Evolutionary conservation across 768 basidiomycete species (phyloP).

Genomic region (Lepiota brunneoincarnata): DNA sequence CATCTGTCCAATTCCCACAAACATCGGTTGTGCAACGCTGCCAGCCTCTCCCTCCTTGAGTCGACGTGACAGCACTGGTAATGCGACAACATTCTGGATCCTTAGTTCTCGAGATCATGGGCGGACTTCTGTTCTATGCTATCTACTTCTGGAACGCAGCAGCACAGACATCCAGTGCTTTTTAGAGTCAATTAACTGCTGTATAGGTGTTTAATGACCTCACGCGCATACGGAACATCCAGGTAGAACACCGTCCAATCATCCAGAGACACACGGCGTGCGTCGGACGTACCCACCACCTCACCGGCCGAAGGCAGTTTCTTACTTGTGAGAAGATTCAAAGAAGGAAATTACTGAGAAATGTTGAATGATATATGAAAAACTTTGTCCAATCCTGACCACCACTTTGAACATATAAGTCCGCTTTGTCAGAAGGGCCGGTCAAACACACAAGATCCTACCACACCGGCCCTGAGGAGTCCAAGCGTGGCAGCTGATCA

Average conservation of each 20-base stretch:
- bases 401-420: background rate
- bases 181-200: conserved; percentile 4
- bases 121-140: background rate
- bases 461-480: background rate
- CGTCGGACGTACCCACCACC: background rate
- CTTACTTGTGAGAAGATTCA: background rate
- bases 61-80: background rate
- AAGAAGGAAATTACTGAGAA: conserved; percentile 8
- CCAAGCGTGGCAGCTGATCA: conserved; percentile 1
- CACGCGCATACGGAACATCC: background rate
- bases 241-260: background rate
- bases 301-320: conserved; percentile 5
- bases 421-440: background rate
- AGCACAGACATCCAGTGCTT: background rate
- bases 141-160: background rate
- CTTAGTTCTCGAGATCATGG: background rate
- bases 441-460: conserved; percentile 4
- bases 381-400: background rate
- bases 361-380: conserved; percentile 1
- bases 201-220: conserved; percentile 2
- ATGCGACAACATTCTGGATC: background rate
- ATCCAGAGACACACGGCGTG: background rate
- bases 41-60: background rate
- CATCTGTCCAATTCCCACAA: background rate
- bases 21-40: background rate